Percentiles rank a stretch among this genome's conserved stretches.
These are phyloP conservation scores for Colletotrichum caudatum DNA, from an alignment of 2,329 filamentous ascomycete species.

Conservation along the genomic window DNA sequence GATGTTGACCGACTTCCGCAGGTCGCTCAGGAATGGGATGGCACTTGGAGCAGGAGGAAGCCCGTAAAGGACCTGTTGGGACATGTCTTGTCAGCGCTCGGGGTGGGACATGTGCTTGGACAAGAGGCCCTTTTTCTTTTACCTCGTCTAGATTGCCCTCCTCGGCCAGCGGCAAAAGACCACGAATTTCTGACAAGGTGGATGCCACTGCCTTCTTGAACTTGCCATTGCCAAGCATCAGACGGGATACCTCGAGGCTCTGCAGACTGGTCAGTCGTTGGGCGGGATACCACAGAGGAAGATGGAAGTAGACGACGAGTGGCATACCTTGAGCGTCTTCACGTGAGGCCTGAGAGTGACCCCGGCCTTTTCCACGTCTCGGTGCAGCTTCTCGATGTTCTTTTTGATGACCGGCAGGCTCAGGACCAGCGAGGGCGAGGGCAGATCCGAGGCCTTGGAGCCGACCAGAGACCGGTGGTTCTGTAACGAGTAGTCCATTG, in stretches of 20 bases:
- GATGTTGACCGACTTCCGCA: conserved; percentile 49
- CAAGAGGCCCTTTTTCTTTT: background rate
- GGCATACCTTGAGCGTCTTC: conserved; percentile 57
- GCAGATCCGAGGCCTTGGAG: conserved; percentile 50
- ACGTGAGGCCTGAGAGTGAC: conserved; percentile 57
- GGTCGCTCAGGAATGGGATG: conserved; percentile 47
- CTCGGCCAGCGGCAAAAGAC: conserved; percentile 52
- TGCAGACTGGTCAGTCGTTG: conserved; percentile 35
- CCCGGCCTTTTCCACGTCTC: conserved; percentile 54
- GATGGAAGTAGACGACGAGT: background rate
- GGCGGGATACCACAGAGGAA: fast-evolving
- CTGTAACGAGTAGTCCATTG: conserved; percentile 49
- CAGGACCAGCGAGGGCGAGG: conserved; percentile 55
- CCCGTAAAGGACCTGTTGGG: conserved; percentile 52
- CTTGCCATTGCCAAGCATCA: conserved; percentile 55
- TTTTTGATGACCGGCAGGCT: conserved; percentile 53
- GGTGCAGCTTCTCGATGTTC: conserved; percentile 53
- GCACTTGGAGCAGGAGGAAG: conserved; percentile 54
- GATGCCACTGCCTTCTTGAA: conserved; percentile 55
- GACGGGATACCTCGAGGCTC: conserved; percentile 52
- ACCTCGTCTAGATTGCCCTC: conserved; percentile 56
- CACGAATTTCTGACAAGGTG: conserved; percentile 55
- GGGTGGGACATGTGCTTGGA: background rate
- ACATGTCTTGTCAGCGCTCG: background rate
- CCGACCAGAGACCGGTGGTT: conserved; percentile 53